These are phyloP conservation scores for Pulveroboletus sp. DNA, from an alignment of 768 basidiomycete genomes.

Conservation along the genomic window DNA sequence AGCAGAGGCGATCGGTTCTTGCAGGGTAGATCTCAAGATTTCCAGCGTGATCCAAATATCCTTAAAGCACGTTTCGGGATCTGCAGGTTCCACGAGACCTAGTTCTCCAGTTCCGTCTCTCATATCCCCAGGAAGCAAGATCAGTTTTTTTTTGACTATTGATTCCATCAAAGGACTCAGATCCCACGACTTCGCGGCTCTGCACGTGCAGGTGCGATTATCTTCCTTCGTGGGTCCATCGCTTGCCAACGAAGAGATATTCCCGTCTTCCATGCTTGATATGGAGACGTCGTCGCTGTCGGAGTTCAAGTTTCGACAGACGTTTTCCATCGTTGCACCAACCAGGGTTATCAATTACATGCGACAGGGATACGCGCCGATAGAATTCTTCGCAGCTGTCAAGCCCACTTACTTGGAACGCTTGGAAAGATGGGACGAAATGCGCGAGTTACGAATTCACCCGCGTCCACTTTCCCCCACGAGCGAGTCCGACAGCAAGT, in stretches of 20 bases:
- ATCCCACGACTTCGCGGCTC: slow-evolving; percentile 80
- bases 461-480: slow-evolving; percentile 33
- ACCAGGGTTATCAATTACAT: slow-evolving; percentile 71
- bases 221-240: slow-evolving; percentile 80
- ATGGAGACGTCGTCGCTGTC: slow-evolving; percentile 67
- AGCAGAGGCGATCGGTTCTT: slow-evolving; percentile 92
- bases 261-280: slow-evolving; percentile 71
- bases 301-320: slow-evolving; percentile 79
- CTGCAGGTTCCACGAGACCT: slow-evolving; percentile 64
- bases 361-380: slow-evolving; percentile 70
- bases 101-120: slow-evolving; percentile 69
- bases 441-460: slow-evolving; percentile 68
- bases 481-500: slow-evolving; percentile 34
- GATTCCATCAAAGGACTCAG: slow-evolving; percentile 88
- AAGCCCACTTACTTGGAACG: slow-evolving; percentile 82
- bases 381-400: slow-evolving; percentile 87
- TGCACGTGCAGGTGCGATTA: slow-evolving; percentile 85
- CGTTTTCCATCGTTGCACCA: slow-evolving; percentile 73
- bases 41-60: slow-evolving; percentile 60
- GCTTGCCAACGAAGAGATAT: slow-evolving; percentile 72
- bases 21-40: slow-evolving; percentile 80
- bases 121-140: slow-evolving; percentile 71
- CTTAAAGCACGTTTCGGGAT: slow-evolving; percentile 56
- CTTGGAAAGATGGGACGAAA: slow-evolving; percentile 90
- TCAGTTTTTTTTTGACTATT: slow-evolving; percentile 80